Evolutionary conservation across 108 stramenopile genomes (phyloP).

Genomic region (Nitzschia palea): DNA sequence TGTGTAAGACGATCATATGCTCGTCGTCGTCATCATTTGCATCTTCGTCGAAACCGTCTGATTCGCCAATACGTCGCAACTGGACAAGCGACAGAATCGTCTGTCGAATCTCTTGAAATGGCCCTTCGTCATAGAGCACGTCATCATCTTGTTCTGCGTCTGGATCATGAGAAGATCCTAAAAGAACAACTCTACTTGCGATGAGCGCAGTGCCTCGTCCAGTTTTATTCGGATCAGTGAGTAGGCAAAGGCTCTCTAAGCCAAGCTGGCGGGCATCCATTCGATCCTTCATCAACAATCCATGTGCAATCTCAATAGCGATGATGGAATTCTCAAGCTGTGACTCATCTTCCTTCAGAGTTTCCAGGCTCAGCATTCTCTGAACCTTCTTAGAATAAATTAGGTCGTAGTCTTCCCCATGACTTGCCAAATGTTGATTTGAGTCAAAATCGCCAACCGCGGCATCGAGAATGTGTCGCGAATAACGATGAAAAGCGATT

Average conservation of each 20-base stretch:
- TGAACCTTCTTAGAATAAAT: slow-evolving; percentile 48
- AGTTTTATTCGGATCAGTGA: slow-evolving; percentile 82
- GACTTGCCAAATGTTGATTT: slow-evolving; percentile 33
- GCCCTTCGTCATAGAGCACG: slow-evolving; percentile 64
- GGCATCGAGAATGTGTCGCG: slow-evolving; percentile 73
- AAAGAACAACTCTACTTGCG: slow-evolving; percentile 78
- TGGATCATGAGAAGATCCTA: slow-evolving; percentile 60
- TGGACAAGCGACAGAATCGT: slow-evolving; percentile 75
- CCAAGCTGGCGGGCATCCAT: slow-evolving; percentile 82
- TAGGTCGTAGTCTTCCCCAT: slow-evolving; percentile 45
- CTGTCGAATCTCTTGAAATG: slow-evolving; percentile 81
- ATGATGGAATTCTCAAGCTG: slow-evolving; percentile 71
- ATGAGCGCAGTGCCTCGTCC: slow-evolving; percentile 72
- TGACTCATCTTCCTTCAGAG: slow-evolving; percentile 23
- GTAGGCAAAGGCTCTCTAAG: slow-evolving; percentile 72
- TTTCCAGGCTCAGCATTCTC: slow-evolving; percentile 38
- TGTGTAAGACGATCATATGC: slow-evolving; percentile 65
- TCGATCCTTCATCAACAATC: slow-evolving; percentile 84
- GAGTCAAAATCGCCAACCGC: slow-evolving; percentile 73
- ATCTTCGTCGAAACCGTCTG: slow-evolving; percentile 45
- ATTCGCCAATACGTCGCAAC: slow-evolving; percentile 67
- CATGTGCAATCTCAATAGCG: slow-evolving; percentile 84
- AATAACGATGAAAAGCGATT: slow-evolving; percentile 78
- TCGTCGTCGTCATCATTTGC: slow-evolving; percentile 55
- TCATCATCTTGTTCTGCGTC: slow-evolving; percentile 48